Percentiles rank a stretch among this genome's conserved stretches.
Conservation (phyloP, 176 grass and related monocot genomes). For the Carex myosuroides region DNA sequence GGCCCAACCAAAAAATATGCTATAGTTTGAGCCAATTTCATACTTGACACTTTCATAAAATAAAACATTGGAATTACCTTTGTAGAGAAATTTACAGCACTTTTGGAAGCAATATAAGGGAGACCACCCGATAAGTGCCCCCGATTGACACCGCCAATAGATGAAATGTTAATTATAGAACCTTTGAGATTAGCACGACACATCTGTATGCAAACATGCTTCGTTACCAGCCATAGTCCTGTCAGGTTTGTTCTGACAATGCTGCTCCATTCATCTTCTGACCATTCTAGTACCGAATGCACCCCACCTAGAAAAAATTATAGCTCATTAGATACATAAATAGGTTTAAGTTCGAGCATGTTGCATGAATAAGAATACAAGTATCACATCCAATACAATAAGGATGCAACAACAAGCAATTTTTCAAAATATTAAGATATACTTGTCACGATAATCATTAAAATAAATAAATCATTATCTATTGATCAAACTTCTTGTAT, state of each 20-base stretch:
- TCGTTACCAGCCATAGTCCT: constrained; percentile 63
- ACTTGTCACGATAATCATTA: too few relatives aligned
- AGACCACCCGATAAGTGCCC: constrained; percentile 53
- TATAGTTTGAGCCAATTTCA: not conserved
- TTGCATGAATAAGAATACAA: not conserved
- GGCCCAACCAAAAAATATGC: not conserved
- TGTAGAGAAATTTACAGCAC: constrained; percentile 49
- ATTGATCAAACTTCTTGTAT: too few relatives aligned
- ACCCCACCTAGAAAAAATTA: constrained; percentile 36
- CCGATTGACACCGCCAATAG: constrained; percentile 45
- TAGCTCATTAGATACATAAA: not conserved
- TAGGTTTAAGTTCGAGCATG: not conserved
- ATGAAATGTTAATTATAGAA: constrained; percentile 80
- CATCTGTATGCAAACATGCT: constrained; percentile 74
- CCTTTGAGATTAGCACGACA: constrained; percentile 50
- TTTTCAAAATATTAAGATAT: not conserved
- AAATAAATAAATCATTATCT: too few relatives aligned
- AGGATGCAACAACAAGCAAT: not conserved
- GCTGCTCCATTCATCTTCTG: constrained; percentile 56
- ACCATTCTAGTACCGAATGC: constrained; percentile 68
- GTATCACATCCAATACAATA: not conserved
- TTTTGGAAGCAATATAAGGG: constrained; percentile 60
- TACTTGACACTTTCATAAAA: not conserved
- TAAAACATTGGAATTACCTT: constrained; percentile 36
- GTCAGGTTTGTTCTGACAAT: constrained; percentile 86